phyloP scores from a whole-genome alignment of 805 yeast species.

The Saccharomycopsis malanga region DNA sequence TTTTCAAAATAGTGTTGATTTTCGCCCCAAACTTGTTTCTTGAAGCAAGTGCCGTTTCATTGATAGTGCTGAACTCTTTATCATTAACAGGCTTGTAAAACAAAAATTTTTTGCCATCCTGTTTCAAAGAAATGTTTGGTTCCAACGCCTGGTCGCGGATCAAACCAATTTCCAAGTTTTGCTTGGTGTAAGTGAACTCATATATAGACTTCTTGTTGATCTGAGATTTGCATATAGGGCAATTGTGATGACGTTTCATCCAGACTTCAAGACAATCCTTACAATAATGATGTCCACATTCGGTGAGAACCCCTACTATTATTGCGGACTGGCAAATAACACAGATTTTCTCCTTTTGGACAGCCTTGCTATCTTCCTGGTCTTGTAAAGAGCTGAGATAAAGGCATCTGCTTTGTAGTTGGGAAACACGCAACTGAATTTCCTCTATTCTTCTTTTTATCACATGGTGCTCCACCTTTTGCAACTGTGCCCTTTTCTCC shows the following conservation, averaged over 20 bases:
- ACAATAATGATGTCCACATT: slow-evolving; percentile 92
- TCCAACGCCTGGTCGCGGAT: slow-evolving; percentile 28
- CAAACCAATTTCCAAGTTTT: slow-evolving; percentile 42
- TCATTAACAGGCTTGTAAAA: slow-evolving; percentile 34
- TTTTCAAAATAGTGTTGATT: slow-evolving; percentile 73
- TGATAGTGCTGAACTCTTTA: slow-evolving; percentile 38
- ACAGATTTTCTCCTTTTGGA: slow-evolving; percentile 47
- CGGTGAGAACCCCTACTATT: slow-evolving; percentile 68
- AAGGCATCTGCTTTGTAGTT: slow-evolving; percentile 36
- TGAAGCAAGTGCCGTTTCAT: slow-evolving; percentile 31
- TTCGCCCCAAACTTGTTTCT: slow-evolving; percentile 70
- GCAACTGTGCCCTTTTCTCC: not conserved
- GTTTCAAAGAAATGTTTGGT: slow-evolving; percentile 7
- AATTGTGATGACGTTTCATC: slow-evolving; percentile 46
- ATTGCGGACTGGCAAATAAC: slow-evolving; percentile 72
- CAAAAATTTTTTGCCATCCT: slow-evolving; percentile 22
- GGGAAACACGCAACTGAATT: slow-evolving; percentile 24
- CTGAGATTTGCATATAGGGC: slow-evolving; percentile 75
- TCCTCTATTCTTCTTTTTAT: slow-evolving; percentile 21
- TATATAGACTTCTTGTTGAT: slow-evolving; percentile 51
- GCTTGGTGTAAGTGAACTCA: slow-evolving; percentile 55
- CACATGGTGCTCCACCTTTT: slow-evolving; percentile 15
- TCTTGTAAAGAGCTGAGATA: slow-evolving; percentile 41
- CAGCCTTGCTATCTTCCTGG: slow-evolving; percentile 24
- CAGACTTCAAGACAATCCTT: slow-evolving; percentile 71